These are phyloP conservation scores for Trichosphaerium sp. DNA, from an alignment of 78 protist species.

Conservation along the genomic window DNA sequence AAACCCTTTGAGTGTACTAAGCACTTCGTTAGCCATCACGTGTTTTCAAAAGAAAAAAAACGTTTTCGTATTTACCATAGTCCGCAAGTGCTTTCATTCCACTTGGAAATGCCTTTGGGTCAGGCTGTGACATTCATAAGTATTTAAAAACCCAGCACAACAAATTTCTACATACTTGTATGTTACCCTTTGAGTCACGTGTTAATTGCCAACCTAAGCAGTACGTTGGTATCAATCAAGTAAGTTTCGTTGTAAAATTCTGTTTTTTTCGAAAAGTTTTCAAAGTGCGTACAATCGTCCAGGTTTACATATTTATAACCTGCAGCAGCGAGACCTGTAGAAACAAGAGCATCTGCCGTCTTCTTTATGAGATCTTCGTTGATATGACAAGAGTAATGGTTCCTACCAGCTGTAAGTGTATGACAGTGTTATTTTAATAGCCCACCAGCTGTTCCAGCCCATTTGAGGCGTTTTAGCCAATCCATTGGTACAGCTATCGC, in stretches of 20 bases:
- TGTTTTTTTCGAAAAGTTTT: not conserved
- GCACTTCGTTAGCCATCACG: not conserved
- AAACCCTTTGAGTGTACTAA: conserved; percentile 31
- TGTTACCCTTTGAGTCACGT: too few species aligned
- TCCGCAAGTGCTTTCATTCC: conserved; percentile 45
- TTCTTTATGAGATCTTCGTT: conserved; percentile 36
- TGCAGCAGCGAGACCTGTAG: conserved; percentile 50
- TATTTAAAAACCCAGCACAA: not conserved
- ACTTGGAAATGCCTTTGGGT: conserved; percentile 30
- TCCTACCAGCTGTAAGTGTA: too few species aligned
- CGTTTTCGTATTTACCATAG: not conserved
- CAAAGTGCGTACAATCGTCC: conserved; percentile 4
- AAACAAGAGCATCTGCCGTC: conserved; percentile 50
- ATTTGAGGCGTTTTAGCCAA: conserved; percentile 25
- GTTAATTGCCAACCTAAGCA: too few species aligned
- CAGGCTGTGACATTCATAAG: not conserved
- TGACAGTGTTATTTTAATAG: too few species aligned
- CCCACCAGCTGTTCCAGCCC: conserved; percentile 31
- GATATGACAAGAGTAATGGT: conserved; percentile 51
- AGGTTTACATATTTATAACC: conserved; percentile 66
- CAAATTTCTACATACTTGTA: not conserved
- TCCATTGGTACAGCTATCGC: too few species aligned
- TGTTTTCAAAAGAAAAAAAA: not conserved
- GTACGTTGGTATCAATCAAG: too few species aligned
- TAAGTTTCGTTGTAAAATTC: too few species aligned